A percentile compares a stretch with the other conserved stretches of the same genome.
Conservation (phyloP, 164 flowering plant genomes). For the Chloranthus sessilifolius region DNA sequence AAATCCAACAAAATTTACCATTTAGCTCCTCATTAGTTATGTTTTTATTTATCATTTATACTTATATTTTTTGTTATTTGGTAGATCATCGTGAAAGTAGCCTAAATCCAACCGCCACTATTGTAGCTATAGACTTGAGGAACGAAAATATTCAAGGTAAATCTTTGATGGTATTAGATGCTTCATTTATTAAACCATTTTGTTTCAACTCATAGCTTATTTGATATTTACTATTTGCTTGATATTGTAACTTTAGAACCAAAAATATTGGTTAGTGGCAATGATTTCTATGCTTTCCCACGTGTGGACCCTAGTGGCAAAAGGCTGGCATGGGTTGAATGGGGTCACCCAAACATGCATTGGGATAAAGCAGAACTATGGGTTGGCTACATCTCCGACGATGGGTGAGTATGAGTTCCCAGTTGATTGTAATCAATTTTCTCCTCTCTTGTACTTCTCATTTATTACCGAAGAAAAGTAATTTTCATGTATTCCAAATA, state of each 20-base stretch:
- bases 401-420: conserved; percentile 52
- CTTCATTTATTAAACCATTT: too few relatives aligned
- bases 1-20: too few relatives aligned
- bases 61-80: too few relatives aligned
- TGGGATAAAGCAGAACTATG: conserved; percentile 97
- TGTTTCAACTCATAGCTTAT: too few relatives aligned
- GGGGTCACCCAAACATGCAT: conserved; percentile 97
- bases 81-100: conserved; percentile 71
- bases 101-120: conserved; percentile 54
- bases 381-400: conserved; percentile 82
- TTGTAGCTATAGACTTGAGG: conserved; percentile 48
- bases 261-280: conserved; percentile 67
- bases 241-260: conserved; percentile 52
- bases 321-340: conserved; percentile 85
- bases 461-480: too few relatives aligned
- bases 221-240: too few relatives aligned
- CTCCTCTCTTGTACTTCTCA: background rate
- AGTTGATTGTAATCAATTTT: background rate
- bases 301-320: conserved; percentile 69
- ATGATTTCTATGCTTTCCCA: conserved; percentile 95
- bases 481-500: too few relatives aligned
- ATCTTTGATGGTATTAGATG: background rate
- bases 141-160: conserved; percentile 51
- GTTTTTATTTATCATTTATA: too few relatives aligned
- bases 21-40: too few relatives aligned